Evolutionary conservation across 1,284 basidiomycete species (phyloP), one percentile per base, ranked within the genome.

Genomic region (Heterobasidion annosum): DNA sequence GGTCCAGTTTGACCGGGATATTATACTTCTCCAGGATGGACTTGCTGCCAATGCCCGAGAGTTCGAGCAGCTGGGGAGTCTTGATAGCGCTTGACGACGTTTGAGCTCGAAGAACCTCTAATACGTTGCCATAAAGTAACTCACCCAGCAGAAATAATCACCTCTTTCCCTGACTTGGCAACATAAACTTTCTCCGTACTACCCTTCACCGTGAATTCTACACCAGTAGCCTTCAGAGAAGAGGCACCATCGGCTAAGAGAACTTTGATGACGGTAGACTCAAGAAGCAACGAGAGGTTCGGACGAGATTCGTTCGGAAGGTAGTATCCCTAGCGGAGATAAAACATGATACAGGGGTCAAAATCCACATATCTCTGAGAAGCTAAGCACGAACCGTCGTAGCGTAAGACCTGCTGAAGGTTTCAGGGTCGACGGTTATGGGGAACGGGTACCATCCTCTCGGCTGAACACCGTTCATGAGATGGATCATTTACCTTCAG

Each of bases 91-190:
- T 44, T 35, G 12, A 15, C 12, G n/a, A 4, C 25, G 25, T 25
- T 25, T 25, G 25, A 25, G 25, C 4, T 25, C 25, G 25, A 25
- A 5, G 25, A 25, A 25, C 4, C 25, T 25, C 25, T 25, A 1
- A 25, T 25, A 25, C 25, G 4, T 25, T 25, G 4, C 25, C 25
- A 25, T 25, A 16, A 50, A 12, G 18, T 10, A 12, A 25, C 13
- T 10, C 12, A 56, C 52, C 52, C 52, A 8, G 52, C 52, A 15
- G 34, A 48, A 12, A 53, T 15, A 19, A 53, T 47, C 12, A 48
- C 52, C 35, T 53, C 52, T 34, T 46, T 53, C 12, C 44, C 18
- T 10, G 40, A 18, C n/a, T 44, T 46, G 15, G 37, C 51, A 5
- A 32, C 19, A 13, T 46, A 34, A 10, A 45, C 19, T 10, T 18